Percentiles rank a stretch among this genome's conserved stretches.
phyloP scores from a whole-genome alignment of 129 eudicot species.

The Lactuca sativa region DNA sequence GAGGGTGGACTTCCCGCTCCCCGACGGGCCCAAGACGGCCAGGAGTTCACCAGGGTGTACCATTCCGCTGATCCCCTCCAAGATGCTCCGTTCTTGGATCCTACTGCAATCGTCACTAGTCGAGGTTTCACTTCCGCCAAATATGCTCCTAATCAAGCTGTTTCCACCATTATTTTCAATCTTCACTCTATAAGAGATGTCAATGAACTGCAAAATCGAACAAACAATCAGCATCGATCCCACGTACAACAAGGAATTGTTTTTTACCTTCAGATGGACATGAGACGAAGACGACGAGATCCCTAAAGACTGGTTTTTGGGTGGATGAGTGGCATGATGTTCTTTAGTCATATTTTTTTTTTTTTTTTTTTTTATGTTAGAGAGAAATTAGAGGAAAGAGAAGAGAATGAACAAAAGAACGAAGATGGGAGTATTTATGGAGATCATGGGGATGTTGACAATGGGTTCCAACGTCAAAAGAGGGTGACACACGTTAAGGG shows the following conservation, averaged over 20 bases:
- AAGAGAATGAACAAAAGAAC: constrained; percentile 5
- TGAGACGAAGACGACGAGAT: constrained; percentile 11
- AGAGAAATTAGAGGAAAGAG: background rate
- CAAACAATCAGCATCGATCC: background rate
- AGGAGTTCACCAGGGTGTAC: constrained; percentile 77
- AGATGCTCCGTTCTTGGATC: constrained; percentile 50
- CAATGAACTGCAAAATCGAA: constrained; percentile 56
- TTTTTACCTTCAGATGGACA: constrained; percentile 6
- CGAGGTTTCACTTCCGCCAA: constrained; percentile 9
- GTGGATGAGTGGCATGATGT: constrained; percentile 5
- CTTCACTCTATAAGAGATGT: constrained; percentile 62
- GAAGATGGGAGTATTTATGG: constrained; percentile 30
- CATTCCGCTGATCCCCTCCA: constrained; percentile 72
- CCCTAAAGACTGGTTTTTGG: background rate
- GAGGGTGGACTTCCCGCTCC: constrained; percentile 94
- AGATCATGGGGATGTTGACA: constrained; percentile 32
- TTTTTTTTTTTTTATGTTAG: background rate
- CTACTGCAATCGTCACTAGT: constrained; percentile 16
- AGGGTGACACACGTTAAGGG: constrained; percentile 39
- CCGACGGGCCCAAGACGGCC: constrained; percentile 92
- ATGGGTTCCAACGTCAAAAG: constrained; percentile 43
- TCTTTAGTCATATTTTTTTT: constrained; percentile 8
- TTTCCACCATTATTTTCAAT: constrained; percentile 20
- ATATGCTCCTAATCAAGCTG: constrained; percentile 29
- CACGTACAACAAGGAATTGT: too few species aligned